Percentiles rank a stretch among this genome's conserved stretches.
These are phyloP conservation scores for Macrotyloma uniflorum DNA, from an alignment of 306 rosid species.

Conservation along the genomic window DNA sequence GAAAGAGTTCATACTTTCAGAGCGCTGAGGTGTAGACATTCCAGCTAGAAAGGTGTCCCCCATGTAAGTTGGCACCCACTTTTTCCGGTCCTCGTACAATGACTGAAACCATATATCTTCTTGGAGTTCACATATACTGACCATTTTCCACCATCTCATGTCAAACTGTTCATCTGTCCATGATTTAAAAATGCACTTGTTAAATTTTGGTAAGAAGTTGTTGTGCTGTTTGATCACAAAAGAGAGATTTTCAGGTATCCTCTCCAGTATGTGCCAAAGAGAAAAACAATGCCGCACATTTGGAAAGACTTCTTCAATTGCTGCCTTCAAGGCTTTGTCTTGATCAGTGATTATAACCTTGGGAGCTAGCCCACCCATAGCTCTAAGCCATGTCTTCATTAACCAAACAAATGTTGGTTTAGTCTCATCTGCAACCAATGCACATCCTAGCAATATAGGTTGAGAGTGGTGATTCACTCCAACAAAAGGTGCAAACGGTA, in stretches of 20 bases:
- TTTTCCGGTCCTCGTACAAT: conserved; percentile 77
- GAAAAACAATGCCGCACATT: conserved; percentile 76
- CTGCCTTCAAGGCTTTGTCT: conserved; percentile 71
- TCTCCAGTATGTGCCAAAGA: conserved; percentile 79
- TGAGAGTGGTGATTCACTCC: conserved; percentile 94
- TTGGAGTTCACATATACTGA: conserved; percentile 78
- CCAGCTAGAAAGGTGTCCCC: conserved; percentile 84
- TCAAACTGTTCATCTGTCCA: conserved; percentile 90
- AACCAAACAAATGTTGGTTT: conserved; percentile 85
- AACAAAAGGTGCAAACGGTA: conserved; percentile 88
- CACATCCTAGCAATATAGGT: conserved; percentile 93
- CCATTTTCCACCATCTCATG: conserved; percentile 92
- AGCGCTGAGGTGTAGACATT: conserved; percentile 76
- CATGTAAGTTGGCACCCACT: conserved; percentile 83
- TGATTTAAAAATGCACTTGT: conserved; percentile 81
- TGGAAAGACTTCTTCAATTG: conserved; percentile 84
- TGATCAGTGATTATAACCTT: conserved; percentile 83
- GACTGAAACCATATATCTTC: conserved; percentile 73
- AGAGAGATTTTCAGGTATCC: conserved; percentile 79
- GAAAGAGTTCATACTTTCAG: conserved; percentile 86
- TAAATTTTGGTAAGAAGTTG: conserved; percentile 69
- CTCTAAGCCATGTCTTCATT: conserved; percentile 93
- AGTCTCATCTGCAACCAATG: conserved; percentile 76
- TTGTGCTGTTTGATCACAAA: conserved; percentile 64
- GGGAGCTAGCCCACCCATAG: conserved; percentile 84